phyloP scores from a whole-genome alignment of 2,329 filamentous ascomycete genomes.

The Helicocarpus griseus region DNA sequence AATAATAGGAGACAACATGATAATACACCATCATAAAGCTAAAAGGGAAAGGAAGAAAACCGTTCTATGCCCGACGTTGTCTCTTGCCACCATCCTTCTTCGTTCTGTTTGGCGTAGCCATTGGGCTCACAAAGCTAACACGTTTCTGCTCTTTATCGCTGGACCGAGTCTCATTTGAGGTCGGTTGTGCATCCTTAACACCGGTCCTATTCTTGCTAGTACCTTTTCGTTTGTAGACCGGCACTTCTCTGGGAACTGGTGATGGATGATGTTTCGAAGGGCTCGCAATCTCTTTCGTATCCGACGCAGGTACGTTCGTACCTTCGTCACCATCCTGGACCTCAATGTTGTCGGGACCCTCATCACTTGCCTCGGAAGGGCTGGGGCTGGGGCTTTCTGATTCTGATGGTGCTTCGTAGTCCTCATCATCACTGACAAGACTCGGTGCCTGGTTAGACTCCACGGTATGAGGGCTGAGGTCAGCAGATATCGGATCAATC shows the following conservation, averaged over 20 bases:
- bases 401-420: constrained; percentile 61
- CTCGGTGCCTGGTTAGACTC: constrained; percentile 69
- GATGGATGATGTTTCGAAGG: constrained; percentile 18
- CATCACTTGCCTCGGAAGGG: constrained; percentile 42
- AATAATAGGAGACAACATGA: neutral
- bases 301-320: constrained; percentile 21
- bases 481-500: constrained; percentile 29
- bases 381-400: constrained; percentile 47
- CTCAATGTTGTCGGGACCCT: constrained; percentile 41
- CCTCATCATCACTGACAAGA: constrained; percentile 67
- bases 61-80: constrained; percentile 7
- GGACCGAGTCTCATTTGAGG: constrained; percentile 9
- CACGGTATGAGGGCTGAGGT: constrained; percentile 59
- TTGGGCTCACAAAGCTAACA: constrained; percentile 28
- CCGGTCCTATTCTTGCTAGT: constrained; percentile 6
- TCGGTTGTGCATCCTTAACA: neutral
- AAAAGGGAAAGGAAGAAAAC: neutral
- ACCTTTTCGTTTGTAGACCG: constrained; percentile 23
- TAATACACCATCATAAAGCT: constrained; percentile 1
- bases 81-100: constrained; percentile 21
- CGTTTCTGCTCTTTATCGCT: constrained; percentile 26
- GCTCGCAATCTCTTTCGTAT: constrained; percentile 24
- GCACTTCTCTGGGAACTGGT: constrained; percentile 22
- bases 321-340: constrained; percentile 37
- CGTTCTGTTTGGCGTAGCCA: constrained; percentile 20